Base-by-base conservation (phyloP, 1,284 basidiomycete genomes). In the Heterobasidion parviporum region DNA sequence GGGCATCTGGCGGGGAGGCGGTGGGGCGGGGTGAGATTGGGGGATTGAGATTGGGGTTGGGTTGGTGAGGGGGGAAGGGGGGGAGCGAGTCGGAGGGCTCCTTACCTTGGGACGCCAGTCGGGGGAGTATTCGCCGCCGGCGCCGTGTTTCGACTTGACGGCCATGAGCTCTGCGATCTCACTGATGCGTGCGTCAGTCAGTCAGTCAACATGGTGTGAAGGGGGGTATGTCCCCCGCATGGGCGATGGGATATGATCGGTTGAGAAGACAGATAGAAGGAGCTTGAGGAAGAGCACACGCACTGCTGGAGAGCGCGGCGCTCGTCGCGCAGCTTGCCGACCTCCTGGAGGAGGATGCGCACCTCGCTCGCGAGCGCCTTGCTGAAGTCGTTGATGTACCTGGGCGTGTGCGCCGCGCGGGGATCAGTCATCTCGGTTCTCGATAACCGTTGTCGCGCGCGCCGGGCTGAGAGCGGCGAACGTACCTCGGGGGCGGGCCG, bases 91-190 rank as follows among this genome's bases (percentile, higher is more conserved):
- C 3, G 26, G 26, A 26, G 26, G 26, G 26, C 26, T 26, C 26
- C 52, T 57, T 60, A 82, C 82, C 60, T 74, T 73, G 34, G 82
- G 81, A 52, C 69, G 70, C 87, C 86, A 89, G 49, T 83, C 80
- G 15, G 83, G 80, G 14, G 79, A 74, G 63, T 82, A 89, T 61
- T 87, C 83, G 18, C 85, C 84, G 26, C 82, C 83, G 3, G 80
- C 76, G 33, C 86, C 83, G 63, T 85, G 83, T 67, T 88, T 89
- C 16, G 86, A 82, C 68, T 87, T 87, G 56, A 87, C 76, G 51
- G 77, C 76, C 85, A 89, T 86, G 59, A 89, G 72, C 65, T 87
- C 86, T 20, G 87, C 80, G 57, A 89, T 87, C 68, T 89, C 87
- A 59, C 85, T 88, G 64, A 34, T 46, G 57, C 32, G 46, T 53